These are phyloP conservation scores for Xerocomellus intermedius DNA, from an alignment of 768 basidiomycete genomes.

Conservation along the genomic window DNA sequence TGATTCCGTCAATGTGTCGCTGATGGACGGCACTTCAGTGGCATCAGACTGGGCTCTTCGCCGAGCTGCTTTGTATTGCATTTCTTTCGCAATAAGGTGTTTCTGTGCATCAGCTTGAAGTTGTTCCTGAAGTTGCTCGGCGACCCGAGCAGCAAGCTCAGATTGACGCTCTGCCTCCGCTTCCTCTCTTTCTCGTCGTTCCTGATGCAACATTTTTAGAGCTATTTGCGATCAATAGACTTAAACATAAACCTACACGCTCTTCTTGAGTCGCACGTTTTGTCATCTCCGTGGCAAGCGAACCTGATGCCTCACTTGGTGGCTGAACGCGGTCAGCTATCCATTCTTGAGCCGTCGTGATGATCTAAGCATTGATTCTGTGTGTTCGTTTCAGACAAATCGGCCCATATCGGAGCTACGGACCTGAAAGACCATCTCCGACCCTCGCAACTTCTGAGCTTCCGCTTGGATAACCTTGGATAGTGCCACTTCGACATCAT, in stretches of 20 bases:
- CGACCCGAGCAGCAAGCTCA: slow-evolving; percentile 51
- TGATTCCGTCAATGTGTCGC: slow-evolving; percentile 57
- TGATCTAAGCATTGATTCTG: slow-evolving; percentile 46
- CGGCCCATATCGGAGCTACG: slow-evolving; percentile 12
- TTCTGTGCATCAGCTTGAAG: slow-evolving; percentile 64
- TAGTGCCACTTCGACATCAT: slow-evolving; percentile 56
- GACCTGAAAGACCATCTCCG: slow-evolving; percentile 80
- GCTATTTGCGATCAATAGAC: neutral
- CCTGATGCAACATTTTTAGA: slow-evolving; percentile 34
- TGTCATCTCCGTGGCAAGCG: slow-evolving; percentile 78
- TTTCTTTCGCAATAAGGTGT: slow-evolving; percentile 46
- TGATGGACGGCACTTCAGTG: slow-evolving; percentile 55
- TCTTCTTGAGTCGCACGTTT: slow-evolving; percentile 70
- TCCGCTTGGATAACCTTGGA: slow-evolving; percentile 61
- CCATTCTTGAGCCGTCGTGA: slow-evolving; percentile 72
- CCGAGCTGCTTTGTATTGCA: slow-evolving; percentile 50
- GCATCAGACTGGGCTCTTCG: slow-evolving; percentile 69
- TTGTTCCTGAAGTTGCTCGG: slow-evolving; percentile 61
- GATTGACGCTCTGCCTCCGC: slow-evolving; percentile 53
- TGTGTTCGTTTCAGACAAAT: neutral
- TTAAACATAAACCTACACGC: slow-evolving; percentile 40
- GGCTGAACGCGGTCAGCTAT: slow-evolving; percentile 55
- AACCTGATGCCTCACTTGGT: slow-evolving; percentile 58
- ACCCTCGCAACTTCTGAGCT: slow-evolving; percentile 61
- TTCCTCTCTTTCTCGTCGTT: slow-evolving; percentile 51